Base-by-base conservation (phyloP, 2,329 filamentous ascomycete genomes). In the Verticillium longisporum region DNA sequence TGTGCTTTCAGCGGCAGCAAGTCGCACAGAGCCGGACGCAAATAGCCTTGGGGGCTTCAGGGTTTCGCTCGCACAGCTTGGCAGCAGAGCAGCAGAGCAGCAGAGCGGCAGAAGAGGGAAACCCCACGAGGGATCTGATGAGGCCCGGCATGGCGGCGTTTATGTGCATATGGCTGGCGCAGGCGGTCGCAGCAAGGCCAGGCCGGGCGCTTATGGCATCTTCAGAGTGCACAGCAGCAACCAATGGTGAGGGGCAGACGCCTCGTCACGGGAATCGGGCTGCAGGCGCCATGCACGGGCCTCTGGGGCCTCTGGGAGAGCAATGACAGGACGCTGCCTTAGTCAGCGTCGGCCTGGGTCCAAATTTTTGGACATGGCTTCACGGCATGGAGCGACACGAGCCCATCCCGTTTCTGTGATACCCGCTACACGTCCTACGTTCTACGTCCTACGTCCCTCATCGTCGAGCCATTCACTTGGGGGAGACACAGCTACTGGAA, bases 161-260 rank as follows among this genome's bases (percentile, higher is more conserved):
- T 61, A 57, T n/a, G 36, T 60, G 58, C 63, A 62, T 61, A 53
- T 53, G 58, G 60, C 37, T 32, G 37, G 56, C 62, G 63, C 62
- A 65, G 62, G 56, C 53, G 59, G 62, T 59, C 62, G 62, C 62
- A 64, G 55, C 56, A 55, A 64, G 63, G 63, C 61, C 62, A 57
- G 62, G 50, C 45, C 61, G 64, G 64, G 63, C 63, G 63, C 63
- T 65, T 65, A 65, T 55, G 61, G 33, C 62, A 62, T 37, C 60
- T 61, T 50, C 59, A 58, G 56, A 10, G n/a, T 54, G 38, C 38
- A 50, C 32, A 36, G 36, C 34, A 5, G 14, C 34, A 59, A 37
- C 63, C 63, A 64, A 64, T 64, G 21, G 45, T n/a, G 45, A 50
- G 45, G 45, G 45, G 45, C n/a, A 50, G 18, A 50, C 18, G 18